Evolutionary conservation across 2,329 filamentous ascomycete genomes (phyloP).

Genomic region (Tothia fuscella): DNA sequence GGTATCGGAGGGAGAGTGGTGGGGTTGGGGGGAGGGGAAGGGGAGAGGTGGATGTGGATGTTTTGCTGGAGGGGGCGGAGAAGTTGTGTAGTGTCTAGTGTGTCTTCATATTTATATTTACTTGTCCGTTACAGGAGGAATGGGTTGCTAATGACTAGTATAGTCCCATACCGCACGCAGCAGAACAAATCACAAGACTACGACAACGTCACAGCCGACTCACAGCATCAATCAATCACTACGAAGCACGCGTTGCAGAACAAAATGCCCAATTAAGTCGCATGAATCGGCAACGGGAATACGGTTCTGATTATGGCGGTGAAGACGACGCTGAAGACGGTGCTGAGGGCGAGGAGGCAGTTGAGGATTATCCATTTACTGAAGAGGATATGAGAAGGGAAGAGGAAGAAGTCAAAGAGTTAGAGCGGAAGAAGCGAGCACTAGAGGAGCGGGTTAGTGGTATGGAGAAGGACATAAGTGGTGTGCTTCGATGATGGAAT

Average conservation of each 20-base stretch:
- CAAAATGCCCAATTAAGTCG: conserved; percentile 62
- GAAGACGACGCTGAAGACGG: conserved; percentile 32
- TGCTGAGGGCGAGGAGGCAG: too few relatives aligned
- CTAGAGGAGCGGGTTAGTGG: conserved; percentile 54
- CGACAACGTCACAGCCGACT: conserved; percentile 61
- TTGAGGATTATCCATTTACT: conserved; percentile 37
- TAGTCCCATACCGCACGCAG: conserved; percentile 62
- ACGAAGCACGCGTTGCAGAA: conserved; percentile 67
- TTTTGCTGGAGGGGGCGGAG: conserved; percentile 75
- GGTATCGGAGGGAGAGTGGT: conserved; percentile 32
- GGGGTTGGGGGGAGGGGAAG: conserved; percentile 38
- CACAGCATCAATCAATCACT: conserved; percentile 61
- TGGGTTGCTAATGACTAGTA: conserved; percentile 12
- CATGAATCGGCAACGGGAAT: conserved; percentile 52
- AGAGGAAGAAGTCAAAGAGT: conserved; percentile 54
- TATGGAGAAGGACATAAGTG: conserved; percentile 54
- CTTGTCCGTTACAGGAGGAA: background rate
- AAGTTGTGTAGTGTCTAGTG: conserved; percentile 81
- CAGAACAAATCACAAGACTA: conserved; percentile 62
- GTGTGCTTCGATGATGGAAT: conserved; percentile 7
- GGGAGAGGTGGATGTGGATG: conserved; percentile 74
- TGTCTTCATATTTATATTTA: conserved; percentile 18
- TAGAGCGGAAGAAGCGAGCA: conserved; percentile 50
- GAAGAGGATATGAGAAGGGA: conserved; percentile 58
- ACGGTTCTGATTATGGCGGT: conserved; percentile 37